A percentile compares a stretch with the other conserved stretches of the same genome.
phyloP scores from a whole-genome alignment of 2,329 filamentous ascomycete species.

The Cladobotryum protrusum region DNA sequence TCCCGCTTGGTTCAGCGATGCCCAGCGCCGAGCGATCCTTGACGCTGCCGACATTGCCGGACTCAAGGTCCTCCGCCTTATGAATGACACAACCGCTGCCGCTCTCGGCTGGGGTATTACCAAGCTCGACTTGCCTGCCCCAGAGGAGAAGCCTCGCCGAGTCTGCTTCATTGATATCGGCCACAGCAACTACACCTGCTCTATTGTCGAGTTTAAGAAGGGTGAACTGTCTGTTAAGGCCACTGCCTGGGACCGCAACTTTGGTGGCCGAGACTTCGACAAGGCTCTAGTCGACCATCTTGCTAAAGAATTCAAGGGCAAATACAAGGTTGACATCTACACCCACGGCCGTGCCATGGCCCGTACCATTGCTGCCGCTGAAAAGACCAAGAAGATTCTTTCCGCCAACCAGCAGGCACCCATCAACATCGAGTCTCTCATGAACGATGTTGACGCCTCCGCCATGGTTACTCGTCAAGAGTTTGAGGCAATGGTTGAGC shows the following conservation, averaged over 20 bases:
- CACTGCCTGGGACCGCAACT: conserved; percentile 89
- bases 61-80: conserved; percentile 83
- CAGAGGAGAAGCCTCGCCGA: conserved; percentile 86
- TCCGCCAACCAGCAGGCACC: conserved; percentile 91
- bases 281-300: conserved; percentile 92
- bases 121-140: conserved; percentile 82
- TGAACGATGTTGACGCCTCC: conserved; percentile 93
- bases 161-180: conserved; percentile 93
- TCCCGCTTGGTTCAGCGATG: conserved; percentile 94
- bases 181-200: conserved; percentile 91
- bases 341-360: conserved; percentile 84
- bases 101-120: conserved; percentile 97
- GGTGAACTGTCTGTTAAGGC: conserved; percentile 92
- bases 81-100: conserved; percentile 96
- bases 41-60: conserved; percentile 92
- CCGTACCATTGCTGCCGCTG: conserved; percentile 79
- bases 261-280: conserved; percentile 96
- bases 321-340: conserved; percentile 94
- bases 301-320: conserved; percentile 91
- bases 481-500: conserved; percentile 83
- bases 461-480: conserved; percentile 89
- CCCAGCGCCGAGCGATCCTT: conserved; percentile 80
- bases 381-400: conserved; percentile 98
- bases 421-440: conserved; percentile 94
- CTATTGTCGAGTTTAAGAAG: conserved; percentile 94